Base-by-base conservation (phyloP, 257 asterid genomes). In the Ballota nigra region DNA sequence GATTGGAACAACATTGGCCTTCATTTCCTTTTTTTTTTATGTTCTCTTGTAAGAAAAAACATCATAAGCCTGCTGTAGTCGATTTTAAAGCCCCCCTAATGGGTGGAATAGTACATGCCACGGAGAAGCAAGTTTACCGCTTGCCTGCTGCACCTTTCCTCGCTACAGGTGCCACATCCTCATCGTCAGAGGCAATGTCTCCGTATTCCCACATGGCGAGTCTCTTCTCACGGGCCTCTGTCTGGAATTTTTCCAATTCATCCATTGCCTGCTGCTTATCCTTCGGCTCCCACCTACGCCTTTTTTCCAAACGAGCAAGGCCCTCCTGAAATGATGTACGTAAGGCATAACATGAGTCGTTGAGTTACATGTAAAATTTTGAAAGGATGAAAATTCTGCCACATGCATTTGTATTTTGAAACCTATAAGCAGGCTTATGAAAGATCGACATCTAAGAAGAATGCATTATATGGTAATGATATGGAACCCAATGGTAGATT, bases 121-220 rank as follows among this genome's bases (percentile, higher is more conserved):
- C 78, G 68, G 69, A 62, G 71, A 55, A 28, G 65, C 41, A 51
- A 8, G 23, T 52, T 36, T 75, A 93, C 75, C 88, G 87, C 86
- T 88, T 93, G 29, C 97, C 36, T 31, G 36, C 99, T 1, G 95
- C 96, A 67, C 91, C 83, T 81, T 83, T 89, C 84, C 91, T 82
- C 0, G 66, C 77, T 0, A 96, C 83, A 47, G 93, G 90, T 22
- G 60, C 91, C 9, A 63, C 6, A 18, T 95, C 99, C 77, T 95
- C 99, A 1, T 95, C 99, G 19, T 95, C 99, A 0, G 99, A 95
- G 72, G 90, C 89, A 29, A 95, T 83, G 77, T 95, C 97, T 8
- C 99, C 99, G 2, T 92, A 95, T 80, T 95, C 98, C 99, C 99
- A 95, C 98, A 95, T 95, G 2, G 92, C 92, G 0, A 71, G 83